phyloP scores from a whole-genome alignment of 1,284 basidiomycete genomes.

The Neonothopanus nambi region DNA sequence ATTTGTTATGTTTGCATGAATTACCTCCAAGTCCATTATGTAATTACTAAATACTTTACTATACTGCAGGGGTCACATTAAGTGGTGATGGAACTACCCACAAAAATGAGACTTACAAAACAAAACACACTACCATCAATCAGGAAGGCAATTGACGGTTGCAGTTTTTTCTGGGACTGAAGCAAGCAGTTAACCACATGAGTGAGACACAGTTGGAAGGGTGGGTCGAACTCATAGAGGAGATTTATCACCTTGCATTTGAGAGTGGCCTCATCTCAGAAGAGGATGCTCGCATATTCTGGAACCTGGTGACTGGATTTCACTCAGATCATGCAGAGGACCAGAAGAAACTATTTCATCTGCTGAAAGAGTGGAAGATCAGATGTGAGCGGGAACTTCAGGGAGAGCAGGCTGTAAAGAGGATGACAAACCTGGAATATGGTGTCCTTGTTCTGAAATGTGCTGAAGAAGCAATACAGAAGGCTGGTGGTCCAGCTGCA shows the following conservation, averaged over 20 bases:
- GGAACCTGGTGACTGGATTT: slow-evolving; percentile 20
- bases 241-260: slow-evolving; percentile 19
- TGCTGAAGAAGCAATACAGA: neutral
- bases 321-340: slow-evolving; percentile 21
- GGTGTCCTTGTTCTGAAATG: slow-evolving; percentile 1
- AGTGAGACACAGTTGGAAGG: slow-evolving; percentile 26
- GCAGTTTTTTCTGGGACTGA: slow-evolving; percentile 21
- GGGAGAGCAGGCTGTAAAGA: slow-evolving; percentile 7
- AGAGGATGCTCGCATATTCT: slow-evolving; percentile 17
- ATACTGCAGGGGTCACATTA: too few species aligned
- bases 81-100: slow-evolving; percentile 27
- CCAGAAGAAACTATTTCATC: slow-evolving; percentile 18
- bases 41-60: too few species aligned
- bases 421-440: slow-evolving; percentile 3
- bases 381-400: slow-evolving; percentile 10
- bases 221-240: slow-evolving; percentile 21
- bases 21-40: too few species aligned
- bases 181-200: slow-evolving; percentile 23
- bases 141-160: too few species aligned
- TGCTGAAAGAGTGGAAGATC: slow-evolving; percentile 17
- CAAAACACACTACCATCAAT: slow-evolving; percentile 4
- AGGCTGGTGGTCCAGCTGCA: neutral
- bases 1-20: neutral
- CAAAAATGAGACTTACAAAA: slow-evolving; percentile 21
- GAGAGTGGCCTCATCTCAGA: slow-evolving; percentile 14